Conservation (phyloP, 116 monocot genomes). For the Phalaenopsis hybrid region DNA sequence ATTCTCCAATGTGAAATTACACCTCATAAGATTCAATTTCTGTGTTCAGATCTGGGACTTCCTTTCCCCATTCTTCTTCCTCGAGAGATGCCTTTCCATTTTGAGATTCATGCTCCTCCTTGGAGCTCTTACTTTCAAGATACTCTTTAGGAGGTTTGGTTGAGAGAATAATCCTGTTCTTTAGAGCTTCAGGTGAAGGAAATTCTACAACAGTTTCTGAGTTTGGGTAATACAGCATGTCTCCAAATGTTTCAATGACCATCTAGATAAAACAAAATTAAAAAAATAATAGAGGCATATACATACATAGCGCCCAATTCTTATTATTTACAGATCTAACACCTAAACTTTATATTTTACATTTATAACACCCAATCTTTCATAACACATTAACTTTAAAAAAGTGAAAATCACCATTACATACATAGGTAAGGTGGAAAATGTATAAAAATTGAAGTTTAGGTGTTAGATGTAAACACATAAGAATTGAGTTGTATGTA, state of each 20-base stretch:
- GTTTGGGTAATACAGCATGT: conserved; percentile 59
- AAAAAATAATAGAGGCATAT: too few relatives aligned
- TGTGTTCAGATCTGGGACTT: conserved; percentile 27
- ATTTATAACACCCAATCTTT: too few relatives aligned
- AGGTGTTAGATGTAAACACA: too few relatives aligned
- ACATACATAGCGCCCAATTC: too few relatives aligned
- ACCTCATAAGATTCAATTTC: conserved; percentile 20
- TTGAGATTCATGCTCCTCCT: conserved; percentile 25
- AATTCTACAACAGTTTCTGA: conserved; percentile 43
- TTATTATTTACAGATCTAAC: too few relatives aligned
- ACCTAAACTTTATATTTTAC: too few relatives aligned
- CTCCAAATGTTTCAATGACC: conserved; percentile 68
- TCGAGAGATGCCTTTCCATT: conserved; percentile 19
- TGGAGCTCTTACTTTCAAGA: conserved; percentile 32
- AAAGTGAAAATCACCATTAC: too few relatives aligned
- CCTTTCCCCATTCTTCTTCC: conserved; percentile 39
- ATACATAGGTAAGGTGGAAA: too few relatives aligned
- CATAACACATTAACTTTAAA: too few relatives aligned
- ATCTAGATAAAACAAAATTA: conserved; percentile 25
- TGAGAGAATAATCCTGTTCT: conserved; percentile 55
- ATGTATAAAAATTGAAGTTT: too few relatives aligned
- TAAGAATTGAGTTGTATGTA: too few relatives aligned
- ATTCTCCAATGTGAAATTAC: conserved; percentile 12
- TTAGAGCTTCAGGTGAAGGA: conserved; percentile 66
- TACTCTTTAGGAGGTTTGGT: conserved; percentile 74